A percentile compares a stretch with the other conserved stretches of the same genome.
Evolutionary conservation across 148 eudicot genomes (phyloP).

Genomic region (Silene latifolia): DNA sequence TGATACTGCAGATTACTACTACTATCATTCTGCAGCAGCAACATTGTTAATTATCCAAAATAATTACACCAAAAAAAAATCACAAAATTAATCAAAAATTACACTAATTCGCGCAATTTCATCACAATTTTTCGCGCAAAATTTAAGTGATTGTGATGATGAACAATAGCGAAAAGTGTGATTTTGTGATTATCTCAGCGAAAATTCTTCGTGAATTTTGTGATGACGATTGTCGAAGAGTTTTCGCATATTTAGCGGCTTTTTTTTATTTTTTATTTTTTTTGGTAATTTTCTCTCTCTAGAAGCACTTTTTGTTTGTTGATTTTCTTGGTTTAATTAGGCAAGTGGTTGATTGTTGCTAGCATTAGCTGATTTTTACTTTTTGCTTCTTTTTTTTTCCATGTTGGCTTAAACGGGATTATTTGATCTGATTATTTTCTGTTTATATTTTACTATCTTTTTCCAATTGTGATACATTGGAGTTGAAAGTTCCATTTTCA

Average conservation of each 20-base stretch:
- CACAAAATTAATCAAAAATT: background rate
- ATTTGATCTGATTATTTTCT: no score
- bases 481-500: no score
- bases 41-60: slow-evolving; percentile 26
- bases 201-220: slow-evolving; percentile 1
- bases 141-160: background rate
- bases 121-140: background rate
- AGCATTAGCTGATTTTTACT: background rate
- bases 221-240: slow-evolving; percentile 4
- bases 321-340: background rate
- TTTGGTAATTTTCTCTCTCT: background rate
- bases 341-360: background rate
- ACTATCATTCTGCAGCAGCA: slow-evolving; percentile 54
- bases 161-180: background rate
- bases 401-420: no score
- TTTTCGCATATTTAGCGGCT: background rate
- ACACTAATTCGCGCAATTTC: slow-evolving; percentile 1
- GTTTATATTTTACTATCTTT: no score
- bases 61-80: background rate
- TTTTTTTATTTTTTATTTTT: background rate
- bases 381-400: background rate
- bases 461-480: no score
- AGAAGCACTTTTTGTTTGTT: background rate
- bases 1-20: slow-evolving; percentile 21
- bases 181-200: background rate